These are phyloP conservation scores for Phytopythium montanum DNA, from an alignment of 352 stramenopile genomes.

Conservation along the genomic window DNA sequence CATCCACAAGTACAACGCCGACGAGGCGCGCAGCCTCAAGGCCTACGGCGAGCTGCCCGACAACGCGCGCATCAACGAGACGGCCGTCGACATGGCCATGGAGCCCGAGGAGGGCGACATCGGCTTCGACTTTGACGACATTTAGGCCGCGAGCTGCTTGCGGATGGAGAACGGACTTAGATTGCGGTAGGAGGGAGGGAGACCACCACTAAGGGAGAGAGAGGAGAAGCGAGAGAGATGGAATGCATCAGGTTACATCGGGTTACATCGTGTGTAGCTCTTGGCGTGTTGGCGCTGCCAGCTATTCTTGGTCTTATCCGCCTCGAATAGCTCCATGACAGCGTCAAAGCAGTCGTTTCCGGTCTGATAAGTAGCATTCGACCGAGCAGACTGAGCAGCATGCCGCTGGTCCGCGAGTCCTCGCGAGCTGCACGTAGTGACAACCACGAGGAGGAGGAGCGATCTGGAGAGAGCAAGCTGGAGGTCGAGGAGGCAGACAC, in stretches of 20 bases:
- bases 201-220: constrained; percentile 13
- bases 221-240: constrained; percentile 1
- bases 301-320: neutral
- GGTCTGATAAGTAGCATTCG: neutral
- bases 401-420: neutral
- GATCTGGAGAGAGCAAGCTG: constrained; percentile 13
- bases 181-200: neutral
- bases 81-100: constrained; percentile 83
- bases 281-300: neutral
- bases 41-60: constrained; percentile 99
- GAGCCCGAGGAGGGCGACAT: constrained; percentile 86
- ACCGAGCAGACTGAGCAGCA: neutral
- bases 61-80: constrained; percentile 90
- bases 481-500: constrained; percentile 19
- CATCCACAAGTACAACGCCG: constrained; percentile 98
- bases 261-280: too few relatives aligned
- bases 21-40: constrained; percentile 98
- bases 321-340: neutral
- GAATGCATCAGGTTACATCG: neutral
- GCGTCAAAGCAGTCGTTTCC: neutral
- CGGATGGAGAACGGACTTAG: too few relatives aligned
- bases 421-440: constrained; percentile 3
- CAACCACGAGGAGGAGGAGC: constrained; percentile 12
- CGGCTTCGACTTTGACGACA: constrained; percentile 90
- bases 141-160: constrained; percentile 45